Base-by-base conservation (phyloP, 2,329 filamentous ascomycete species). In the Cladosporium halotolerans region DNA sequence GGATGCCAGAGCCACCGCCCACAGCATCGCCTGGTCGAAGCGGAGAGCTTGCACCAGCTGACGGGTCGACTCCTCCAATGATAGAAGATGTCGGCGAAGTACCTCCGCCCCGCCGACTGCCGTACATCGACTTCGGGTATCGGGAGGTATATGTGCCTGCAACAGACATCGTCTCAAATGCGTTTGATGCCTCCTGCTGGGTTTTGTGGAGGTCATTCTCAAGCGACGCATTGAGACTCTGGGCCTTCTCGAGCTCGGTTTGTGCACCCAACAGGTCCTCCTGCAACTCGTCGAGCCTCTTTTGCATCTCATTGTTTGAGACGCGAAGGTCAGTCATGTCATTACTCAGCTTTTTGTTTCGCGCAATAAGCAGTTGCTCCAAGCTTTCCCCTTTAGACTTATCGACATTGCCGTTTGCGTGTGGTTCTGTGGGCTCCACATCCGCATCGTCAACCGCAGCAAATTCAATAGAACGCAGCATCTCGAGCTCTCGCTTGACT, bases 81-180 rank as follows among this genome's bases (percentile, higher is more conserved):
- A 99, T 97, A 16, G 92, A 97, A 3, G 92, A 97, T 1, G 93
- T 97, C 0, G 93, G 95, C 2, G 93, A 97, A 13, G 86, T 81
- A 39, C 85, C 81, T 31, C 86, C 82, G 38, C 85, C 80, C 63
- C 83, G 82, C 45, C 87, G 80, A 14, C 81, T 73, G 38, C 65
- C 66, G 55, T 74, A 77, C 3, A 74, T 73, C 10, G 87, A 84
- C 60, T 82, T 84, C 2, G 87, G 85, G 64, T 90, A 88, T 45
- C 87, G 82, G 18, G 87, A 92, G 48, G 84, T 82, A 68, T 96
- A 95, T 3, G 92, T 97, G 39, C 91, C 92, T 2, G 92, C 91
- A 39, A 96, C 88, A 2, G 92, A 97, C 68, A 91, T 90, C 6
- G 89, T 91, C 48, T 92, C 89, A 68, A 95, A 93, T 4, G 82